Evolutionary conservation across 805 yeast species (phyloP), one percentile per base, ranked within the genome.

Genomic region (Metschnikowia corniflorae): DNA sequence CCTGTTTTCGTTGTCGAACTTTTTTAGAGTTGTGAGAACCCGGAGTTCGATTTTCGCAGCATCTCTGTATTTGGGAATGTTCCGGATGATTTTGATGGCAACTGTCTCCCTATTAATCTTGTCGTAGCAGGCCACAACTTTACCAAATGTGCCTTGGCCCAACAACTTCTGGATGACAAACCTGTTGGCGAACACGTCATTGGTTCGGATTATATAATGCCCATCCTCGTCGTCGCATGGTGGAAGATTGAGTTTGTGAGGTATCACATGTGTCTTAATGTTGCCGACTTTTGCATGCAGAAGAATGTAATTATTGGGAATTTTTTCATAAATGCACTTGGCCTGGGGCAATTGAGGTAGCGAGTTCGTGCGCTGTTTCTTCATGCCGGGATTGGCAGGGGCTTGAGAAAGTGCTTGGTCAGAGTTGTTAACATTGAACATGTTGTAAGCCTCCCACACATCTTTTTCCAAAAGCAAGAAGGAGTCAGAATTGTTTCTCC

Each of bases 71-170:
- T 94, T 86, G 16, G 88, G 95, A 16, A 93, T 83, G 15, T 96
- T 86, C 40, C 95, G 72, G 33, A 93, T 93, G 43, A 93, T 85
- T 59, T 93, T 93, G 42, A 93, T 83, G 2, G 99, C 99, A 29
- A 87, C 93, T 40, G 70, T 69, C 35, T 72, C 68, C 19, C 77
- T 66, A 29, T 75, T 69, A 14, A 69, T 61, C 35, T 71, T 66
- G 55, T 93, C 97, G 47, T 71, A 72, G n/a, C 94, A 93, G 40
- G 82, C 79, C 26, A 84, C 82, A 6, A 88, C 96, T 53, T 85
- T 87, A 10, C 96, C 96, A 65, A 86, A 87, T 1, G 96, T 87
- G 10, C 96, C 96, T 53, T 87, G 95, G 24, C 96, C 96, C 38
- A 93, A 65, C 22, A 87, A 63, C 40, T 77, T 71, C 22, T 75